Evolutionary conservation across 345 rosid species (phyloP).

Genomic region (Boechera stricta): DNA sequence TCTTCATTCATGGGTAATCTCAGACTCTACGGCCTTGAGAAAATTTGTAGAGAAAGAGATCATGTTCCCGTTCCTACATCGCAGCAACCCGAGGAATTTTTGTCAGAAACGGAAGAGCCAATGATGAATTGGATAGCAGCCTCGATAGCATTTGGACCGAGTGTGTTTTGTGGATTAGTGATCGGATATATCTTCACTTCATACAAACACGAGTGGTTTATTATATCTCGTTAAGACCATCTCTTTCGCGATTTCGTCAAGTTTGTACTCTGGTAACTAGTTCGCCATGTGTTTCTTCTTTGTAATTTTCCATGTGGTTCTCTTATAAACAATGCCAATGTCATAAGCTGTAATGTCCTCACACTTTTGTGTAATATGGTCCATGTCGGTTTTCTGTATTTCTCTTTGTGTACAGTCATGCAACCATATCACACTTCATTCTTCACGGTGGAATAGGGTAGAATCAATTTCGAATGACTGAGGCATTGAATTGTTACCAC

Average conservation of each 20-base stretch:
- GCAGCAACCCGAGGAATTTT: too few species aligned
- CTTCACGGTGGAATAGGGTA: too few species aligned
- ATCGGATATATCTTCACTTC: neutral
- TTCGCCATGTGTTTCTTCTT: neutral
- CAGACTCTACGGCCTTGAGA: too few species aligned
- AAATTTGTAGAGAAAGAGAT: too few species aligned
- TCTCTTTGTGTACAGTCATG: too few species aligned
- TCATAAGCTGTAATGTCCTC: neutral
- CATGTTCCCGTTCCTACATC: too few species aligned
- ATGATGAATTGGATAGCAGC: neutral
- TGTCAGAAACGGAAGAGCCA: too few species aligned
- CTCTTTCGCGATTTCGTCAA: neutral
- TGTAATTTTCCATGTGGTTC: neutral
- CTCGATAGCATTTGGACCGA: neutral
- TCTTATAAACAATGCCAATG: neutral
- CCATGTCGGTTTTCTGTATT: neutral
- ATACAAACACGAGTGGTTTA: slow-evolving; percentile 4
- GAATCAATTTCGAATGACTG: too few species aligned
- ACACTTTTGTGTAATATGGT: neutral
- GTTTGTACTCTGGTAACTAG: neutral
- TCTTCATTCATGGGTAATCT: too few species aligned
- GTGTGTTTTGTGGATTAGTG: neutral
- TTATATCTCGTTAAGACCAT: neutral
- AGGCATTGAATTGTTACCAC: too few species aligned
- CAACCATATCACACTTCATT: too few species aligned